Base-by-base conservation (phyloP, 352 stramenopile species). In the Phytophthora sojae region DNA sequence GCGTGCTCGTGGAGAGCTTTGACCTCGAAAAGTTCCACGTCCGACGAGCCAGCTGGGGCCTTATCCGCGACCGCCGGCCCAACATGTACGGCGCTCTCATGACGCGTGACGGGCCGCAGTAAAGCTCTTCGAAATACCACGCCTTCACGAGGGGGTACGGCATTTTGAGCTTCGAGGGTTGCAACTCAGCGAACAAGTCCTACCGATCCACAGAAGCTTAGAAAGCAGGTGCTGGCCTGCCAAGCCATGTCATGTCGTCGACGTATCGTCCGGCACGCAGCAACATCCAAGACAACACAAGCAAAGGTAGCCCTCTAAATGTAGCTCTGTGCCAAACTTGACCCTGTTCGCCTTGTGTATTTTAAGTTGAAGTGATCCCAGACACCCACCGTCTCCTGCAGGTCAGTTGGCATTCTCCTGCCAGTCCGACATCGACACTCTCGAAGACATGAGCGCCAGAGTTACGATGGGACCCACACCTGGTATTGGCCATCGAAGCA, bases 21-120 rank as follows among this genome's bases (percentile, higher is more conserved):
- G 86, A 94, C 59, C 74, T 96, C 32, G 89, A 94, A 58, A 95
- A 95, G 70, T 93, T 95, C 67, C 89, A 93, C 52, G 83, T 93
- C 21, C 85, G 89, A 77, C 89, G 90, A 69, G 91, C 90, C 39
- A 94, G 82, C 65, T 97, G 90, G 89, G 91, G 91, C 0, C 83
- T 97, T 45, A 76, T 97, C 64, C 86, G 92, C 53, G 92, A 98
- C 66, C 85, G 93, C 49, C 79, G 92, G 44, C 93, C 93, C 29
- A 79, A 96, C 32, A 59, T 97, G 60, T 98, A 98, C 72, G 77
- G 73, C 61, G 55, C 75, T 7, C 67, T 98, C 26, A 67, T 95
- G 45, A 97, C 91, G 23, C 86, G 91, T 52, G 92, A 98, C 72
- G 91, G 91, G 49, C 54, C 45, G 17, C 58, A 81, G 53, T 81